Evolutionary conservation across 306 rosid genomes (phyloP), one percentile per base, ranked within the genome.

Genomic region (Nissolia schottii): DNA sequence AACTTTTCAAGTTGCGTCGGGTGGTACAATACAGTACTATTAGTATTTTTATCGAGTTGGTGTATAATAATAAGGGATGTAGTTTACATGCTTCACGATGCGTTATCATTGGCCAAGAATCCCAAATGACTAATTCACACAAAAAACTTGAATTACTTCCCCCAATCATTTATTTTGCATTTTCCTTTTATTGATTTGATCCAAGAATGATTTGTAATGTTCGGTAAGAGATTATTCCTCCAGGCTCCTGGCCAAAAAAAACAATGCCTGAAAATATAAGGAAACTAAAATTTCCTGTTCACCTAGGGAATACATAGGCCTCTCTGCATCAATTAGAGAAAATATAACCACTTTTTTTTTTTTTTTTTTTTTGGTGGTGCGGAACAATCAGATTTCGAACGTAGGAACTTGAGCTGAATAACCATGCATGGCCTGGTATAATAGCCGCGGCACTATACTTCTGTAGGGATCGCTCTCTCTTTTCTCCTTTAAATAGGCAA

Each of bases 401-500:
- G 92, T 74, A 15, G 98, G 98, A 75, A 94, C 75, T 63, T 89
- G 85, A n/a, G 90, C 78, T 1, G 79, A 15, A 31, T 68, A 79
- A 32, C 92, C 95, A 70, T 85, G 85, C 1, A 71, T 64, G 32
- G 82, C 86, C 58, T 91, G 95, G 81, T 87, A 89, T 64, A 80
- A 53, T n/a, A 85, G 50, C 15, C 97, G 88, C 67, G 95, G 46
- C 64, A 78, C 46, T 53, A 87, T 23, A 62, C 79, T 64, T 86
- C 96, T 79, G 64, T 94, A 91, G 20, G 97, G 97, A 69, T 94
- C 95, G 0, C 59, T 75, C 28, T 94, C 91, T 72, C 92, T 67
- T 73, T 87, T 94, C 64, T 77, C 85, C 81, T 78, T 84, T 71
- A 94, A 70, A 83, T 87, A 94, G 60, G 82, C 82, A 34, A 94